A percentile compares a stretch with the other conserved stretches of the same genome.
phyloP scores from a whole-genome alignment of 768 basidiomycete genomes.

The Postia placenta region DNA sequence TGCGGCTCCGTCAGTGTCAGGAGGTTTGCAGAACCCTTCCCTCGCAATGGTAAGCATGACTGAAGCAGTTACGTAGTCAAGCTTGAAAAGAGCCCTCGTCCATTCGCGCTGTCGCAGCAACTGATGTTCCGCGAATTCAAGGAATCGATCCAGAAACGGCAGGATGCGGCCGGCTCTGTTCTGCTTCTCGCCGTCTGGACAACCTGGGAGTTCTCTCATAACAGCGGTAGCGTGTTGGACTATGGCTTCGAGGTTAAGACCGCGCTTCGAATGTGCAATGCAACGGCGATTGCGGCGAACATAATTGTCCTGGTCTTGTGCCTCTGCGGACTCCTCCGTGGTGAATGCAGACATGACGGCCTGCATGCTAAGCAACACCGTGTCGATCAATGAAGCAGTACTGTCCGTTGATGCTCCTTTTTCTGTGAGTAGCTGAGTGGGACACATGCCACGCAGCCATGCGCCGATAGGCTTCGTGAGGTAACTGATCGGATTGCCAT shows the following conservation, averaged over 20 bases:
- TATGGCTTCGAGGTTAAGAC: constrained; percentile 43
- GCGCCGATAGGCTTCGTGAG: constrained; percentile 26
- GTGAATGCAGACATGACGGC: constrained; percentile 32
- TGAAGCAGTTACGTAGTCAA: constrained; percentile 71
- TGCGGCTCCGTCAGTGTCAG: constrained; percentile 56
- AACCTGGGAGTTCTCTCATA: constrained; percentile 32
- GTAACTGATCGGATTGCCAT: constrained; percentile 13
- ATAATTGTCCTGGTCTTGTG: constrained; percentile 40
- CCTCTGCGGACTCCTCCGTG: constrained; percentile 14
- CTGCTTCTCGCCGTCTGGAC: constrained; percentile 27
- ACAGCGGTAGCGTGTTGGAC: constrained; percentile 33
- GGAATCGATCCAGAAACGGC: constrained; percentile 72
- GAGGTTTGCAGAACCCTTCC: constrained; percentile 91
- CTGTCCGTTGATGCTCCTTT: constrained; percentile 12
- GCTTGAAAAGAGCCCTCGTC: constrained; percentile 78
- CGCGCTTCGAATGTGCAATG: constrained; percentile 39
- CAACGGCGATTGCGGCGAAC: constrained; percentile 41
- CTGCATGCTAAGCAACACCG: constrained; percentile 63
- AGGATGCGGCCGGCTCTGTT: constrained; percentile 40
- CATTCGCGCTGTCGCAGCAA: constrained; percentile 54
- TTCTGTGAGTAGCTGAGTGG: constrained; percentile 1
- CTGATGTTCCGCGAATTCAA: constrained; percentile 49
- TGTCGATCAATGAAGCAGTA: constrained; percentile 46
- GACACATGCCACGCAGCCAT: constrained; percentile 22
- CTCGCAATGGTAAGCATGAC: constrained; percentile 67